Conservation (phyloP, 257 asterid species). For the Osmanthus fragrans region DNA sequence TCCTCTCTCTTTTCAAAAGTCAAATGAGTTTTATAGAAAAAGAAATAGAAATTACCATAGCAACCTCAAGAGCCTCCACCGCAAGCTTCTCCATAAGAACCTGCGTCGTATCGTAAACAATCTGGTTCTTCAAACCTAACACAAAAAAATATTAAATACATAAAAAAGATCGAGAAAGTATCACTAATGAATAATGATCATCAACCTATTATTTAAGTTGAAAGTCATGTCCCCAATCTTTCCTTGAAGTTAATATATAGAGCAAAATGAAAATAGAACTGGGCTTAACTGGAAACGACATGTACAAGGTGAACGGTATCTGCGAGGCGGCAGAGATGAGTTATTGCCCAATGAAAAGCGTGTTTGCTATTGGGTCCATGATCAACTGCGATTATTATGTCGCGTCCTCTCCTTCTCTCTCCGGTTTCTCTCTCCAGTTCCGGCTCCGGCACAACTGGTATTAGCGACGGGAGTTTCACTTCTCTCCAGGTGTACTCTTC, state of each 20-base stretch:
- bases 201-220: not conserved
- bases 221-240: not conserved
- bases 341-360: no score
- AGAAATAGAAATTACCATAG: conserved; percentile 61
- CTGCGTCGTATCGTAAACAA: conserved; percentile 65
- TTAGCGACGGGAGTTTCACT: conserved; percentile 59
- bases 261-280: not conserved
- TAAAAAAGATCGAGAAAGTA: not conserved
- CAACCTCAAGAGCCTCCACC: conserved; percentile 76
- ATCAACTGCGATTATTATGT: no score
- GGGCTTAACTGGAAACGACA: not conserved
- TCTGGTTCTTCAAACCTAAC: conserved; percentile 52
- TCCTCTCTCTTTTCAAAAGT: not conserved
- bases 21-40: not conserved
- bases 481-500: conserved; percentile 87
- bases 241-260: no score
- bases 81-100: conserved; percentile 83
- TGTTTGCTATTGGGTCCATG: no score
- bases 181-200: not conserved
- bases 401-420: no score
- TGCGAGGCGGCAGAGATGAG: no score
- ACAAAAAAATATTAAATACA: not conserved
- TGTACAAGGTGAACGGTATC: no score
- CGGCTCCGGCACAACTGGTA: conserved; percentile 47
- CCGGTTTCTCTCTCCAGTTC: no score